Conservation (phyloP, 2,329 filamentous ascomycete genomes). For the Arthrobotrys sphaeroides region DNA sequence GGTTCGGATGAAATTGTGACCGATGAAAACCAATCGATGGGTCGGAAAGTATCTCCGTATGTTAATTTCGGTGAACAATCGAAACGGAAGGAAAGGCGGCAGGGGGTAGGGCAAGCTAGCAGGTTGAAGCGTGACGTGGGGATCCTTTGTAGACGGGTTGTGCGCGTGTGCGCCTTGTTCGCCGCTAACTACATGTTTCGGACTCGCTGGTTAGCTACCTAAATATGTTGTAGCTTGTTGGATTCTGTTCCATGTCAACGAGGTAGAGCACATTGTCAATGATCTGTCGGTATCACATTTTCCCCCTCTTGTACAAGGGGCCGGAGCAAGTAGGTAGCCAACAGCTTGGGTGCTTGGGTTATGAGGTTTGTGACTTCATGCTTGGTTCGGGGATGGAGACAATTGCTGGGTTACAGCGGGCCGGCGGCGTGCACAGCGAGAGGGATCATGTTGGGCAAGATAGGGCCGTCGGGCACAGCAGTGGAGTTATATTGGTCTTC, state of each 20-base stretch:
- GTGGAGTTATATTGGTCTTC: background rate
- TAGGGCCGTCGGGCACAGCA: background rate
- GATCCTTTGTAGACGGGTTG: background rate
- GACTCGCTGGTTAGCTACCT: too few relatives aligned
- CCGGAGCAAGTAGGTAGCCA: background rate
- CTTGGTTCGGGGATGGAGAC: background rate
- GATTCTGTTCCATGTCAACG: background rate
- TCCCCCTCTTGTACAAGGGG: background rate
- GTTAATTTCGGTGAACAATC: background rate
- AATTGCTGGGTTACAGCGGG: background rate
- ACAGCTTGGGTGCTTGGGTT: background rate
- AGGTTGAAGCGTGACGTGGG: too few relatives aligned
- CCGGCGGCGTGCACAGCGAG: background rate
- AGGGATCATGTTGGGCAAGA: background rate
- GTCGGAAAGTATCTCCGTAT: background rate
- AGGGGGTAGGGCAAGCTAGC: background rate
- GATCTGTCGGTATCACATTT: background rate
- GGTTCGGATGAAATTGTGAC: background rate
- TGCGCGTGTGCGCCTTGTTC: slow-evolving; percentile 3
- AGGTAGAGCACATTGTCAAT: background rate
- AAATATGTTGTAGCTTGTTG: too few relatives aligned
- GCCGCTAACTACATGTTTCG: too few relatives aligned
- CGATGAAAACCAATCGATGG: background rate
- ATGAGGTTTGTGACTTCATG: background rate
- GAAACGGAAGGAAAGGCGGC: background rate